Percentiles rank a stretch among this genome's conserved stretches.
Conservation (phyloP, 1,139 yeast species). For the Groenewaldozyma auringiensis region DNA sequence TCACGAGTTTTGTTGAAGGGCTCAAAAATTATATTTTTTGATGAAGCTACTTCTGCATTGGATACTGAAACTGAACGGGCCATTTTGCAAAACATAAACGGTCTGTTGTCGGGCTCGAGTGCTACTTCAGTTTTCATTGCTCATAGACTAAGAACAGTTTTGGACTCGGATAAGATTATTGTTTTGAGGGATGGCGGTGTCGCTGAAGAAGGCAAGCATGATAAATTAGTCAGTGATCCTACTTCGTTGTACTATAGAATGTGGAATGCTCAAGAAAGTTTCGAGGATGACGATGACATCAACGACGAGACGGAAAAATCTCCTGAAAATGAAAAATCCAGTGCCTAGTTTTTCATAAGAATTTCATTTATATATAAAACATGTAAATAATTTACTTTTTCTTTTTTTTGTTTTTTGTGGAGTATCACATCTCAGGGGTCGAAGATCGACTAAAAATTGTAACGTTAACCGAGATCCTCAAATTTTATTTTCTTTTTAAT, state of each 20-base stretch:
- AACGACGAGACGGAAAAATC: background rate
- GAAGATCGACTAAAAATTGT: no score
- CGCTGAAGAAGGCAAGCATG: conserved; percentile 82
- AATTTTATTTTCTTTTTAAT: no score
- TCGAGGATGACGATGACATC: conserved; percentile 26
- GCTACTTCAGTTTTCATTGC: conserved; percentile 88
- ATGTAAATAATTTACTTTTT: no score
- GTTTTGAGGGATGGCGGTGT: conserved; percentile 75
- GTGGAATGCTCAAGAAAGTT: conserved; percentile 87
- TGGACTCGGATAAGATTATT: conserved; percentile 89
- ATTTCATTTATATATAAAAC: no score
- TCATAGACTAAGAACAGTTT: conserved; percentile 85
- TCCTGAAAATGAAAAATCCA: background rate
- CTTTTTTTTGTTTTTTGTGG: no score
- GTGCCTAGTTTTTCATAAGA: background rate
- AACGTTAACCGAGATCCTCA: no score
- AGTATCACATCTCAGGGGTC: no score
- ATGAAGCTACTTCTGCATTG: conserved; percentile 93
- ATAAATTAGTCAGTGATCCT: conserved; percentile 44
- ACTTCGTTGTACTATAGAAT: conserved; percentile 63
- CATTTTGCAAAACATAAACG: conserved; percentile 61
- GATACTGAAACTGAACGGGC: conserved; percentile 95
- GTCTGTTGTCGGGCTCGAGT: conserved; percentile 47
- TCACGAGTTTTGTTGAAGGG: conserved; percentile 77
- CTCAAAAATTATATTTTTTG: conserved; percentile 88